Base-by-base conservation (phyloP, 2,329 filamentous ascomycete genomes). In the Xylaria sp. region DNA sequence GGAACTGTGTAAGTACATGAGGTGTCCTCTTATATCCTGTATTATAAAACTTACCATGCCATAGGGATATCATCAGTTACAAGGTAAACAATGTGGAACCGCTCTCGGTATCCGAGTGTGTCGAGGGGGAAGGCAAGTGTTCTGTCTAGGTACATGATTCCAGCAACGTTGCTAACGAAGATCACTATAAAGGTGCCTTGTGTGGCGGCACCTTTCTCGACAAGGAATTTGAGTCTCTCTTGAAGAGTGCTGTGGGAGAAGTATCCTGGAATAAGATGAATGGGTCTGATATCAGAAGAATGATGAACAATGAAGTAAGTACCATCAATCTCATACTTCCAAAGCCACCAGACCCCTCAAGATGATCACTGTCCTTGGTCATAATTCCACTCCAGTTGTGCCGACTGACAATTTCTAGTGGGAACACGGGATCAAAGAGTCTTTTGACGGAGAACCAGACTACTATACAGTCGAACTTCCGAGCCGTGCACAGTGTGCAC, bases 31-130 rank as follows among this genome's bases (percentile, higher is more conserved):
- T 28, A 46, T 28, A 25, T 18, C 28, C 9, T 6, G 1, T 33
- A 1, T 4, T n/a, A 5, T 57, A 48, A 13, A 62, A 5, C 7
- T 18, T 9, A 20, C 18, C 13, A 0, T 41, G 28, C 23, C 9
- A 7, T 18, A 73, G 70, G 10, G 72, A 72, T 36, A 51, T 72
- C 1, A 69, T 72, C 20, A 74, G 69, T 13, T 74, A 74, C 59
- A 67, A 49, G 51, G n/a, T 74, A 6, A 61, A 64, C 5, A 48
- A 51, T n/a, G 5, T 57, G 4, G 28, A 70, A 7, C 70, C 70
- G 15, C 43, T 70, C 13, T 49, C 20, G 1, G 39, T 68, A 4
- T 66, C 64, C 0, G 69, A 72, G 20, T 67, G 56, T 12, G 71
- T 72, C 18, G 69, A 69, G 46, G 71, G 71, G 1, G 56, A 61